These are phyloP conservation scores for Starmerella lactis-condensi DNA, from an alignment of 805 yeast species.

Conservation along the genomic window DNA sequence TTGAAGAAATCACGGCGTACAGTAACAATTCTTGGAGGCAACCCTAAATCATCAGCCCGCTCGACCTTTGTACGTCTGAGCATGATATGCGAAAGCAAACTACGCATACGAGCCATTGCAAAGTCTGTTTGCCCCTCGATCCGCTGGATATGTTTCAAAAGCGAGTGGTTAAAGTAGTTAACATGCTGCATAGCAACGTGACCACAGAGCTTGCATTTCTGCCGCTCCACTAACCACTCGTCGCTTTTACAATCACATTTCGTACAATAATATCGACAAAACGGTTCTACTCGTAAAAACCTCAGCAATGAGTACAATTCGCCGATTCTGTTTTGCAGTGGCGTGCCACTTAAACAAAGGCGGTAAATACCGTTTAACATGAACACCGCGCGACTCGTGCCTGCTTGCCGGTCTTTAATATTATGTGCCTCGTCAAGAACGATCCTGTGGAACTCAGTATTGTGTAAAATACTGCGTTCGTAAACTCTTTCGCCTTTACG, in stretches of 20 bases:
- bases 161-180: slow-evolving; percentile 85
- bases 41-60: slow-evolving; percentile 90
- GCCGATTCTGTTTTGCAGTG: slow-evolving; percentile 88
- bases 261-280: slow-evolving; percentile 80
- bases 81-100: slow-evolving; percentile 64
- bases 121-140: slow-evolving; percentile 60
- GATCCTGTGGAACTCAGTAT: slow-evolving; percentile 61
- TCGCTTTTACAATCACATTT: slow-evolving; percentile 68
- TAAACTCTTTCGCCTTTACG: slow-evolving; percentile 52
- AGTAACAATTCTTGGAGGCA: slow-evolving; percentile 90
- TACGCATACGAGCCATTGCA: slow-evolving; percentile 61
- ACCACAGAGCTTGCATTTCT: slow-evolving; percentile 71
- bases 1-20: slow-evolving; percentile 75
- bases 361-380: slow-evolving; percentile 49
- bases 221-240: slow-evolving; percentile 75
- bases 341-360: slow-evolving; percentile 93
- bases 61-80: slow-evolving; percentile 86
- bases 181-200: slow-evolving; percentile 92
- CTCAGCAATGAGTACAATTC: slow-evolving; percentile 85
- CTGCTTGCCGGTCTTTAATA: slow-evolving; percentile 83
- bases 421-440: slow-evolving; percentile 94
- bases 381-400: slow-evolving; percentile 85
- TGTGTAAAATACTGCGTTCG: slow-evolving; percentile 59
- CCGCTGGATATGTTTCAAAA: slow-evolving; percentile 83
- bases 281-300: slow-evolving; percentile 68